Base-by-base conservation (phyloP, 495 filamentous ascomycete species). In the Oleoguttula mirabilis region DNA sequence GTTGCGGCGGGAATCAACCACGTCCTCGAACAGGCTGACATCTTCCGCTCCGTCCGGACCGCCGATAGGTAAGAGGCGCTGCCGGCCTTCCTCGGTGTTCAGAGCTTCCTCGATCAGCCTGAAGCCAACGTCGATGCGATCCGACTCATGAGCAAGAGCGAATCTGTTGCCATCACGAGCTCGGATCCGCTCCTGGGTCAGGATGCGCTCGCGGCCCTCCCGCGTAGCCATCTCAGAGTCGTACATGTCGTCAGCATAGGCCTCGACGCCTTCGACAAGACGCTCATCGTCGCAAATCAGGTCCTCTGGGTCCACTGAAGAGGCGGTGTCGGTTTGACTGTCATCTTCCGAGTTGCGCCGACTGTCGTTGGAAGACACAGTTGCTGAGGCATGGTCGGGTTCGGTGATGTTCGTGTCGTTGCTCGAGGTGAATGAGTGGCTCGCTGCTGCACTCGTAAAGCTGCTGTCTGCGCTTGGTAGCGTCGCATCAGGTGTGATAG, bases 391-490 rank as follows among this genome's bases (percentile, higher is more conserved):
- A 7, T 10, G 27, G 14, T 43, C 32, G 6, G 43, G 17, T 16
- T 52, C 44, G 4, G 25, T 35, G 8, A 21, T 39, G 11, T 2
- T 37, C 1, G 32, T 48, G 23, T 34, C 38, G 10, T 17, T 21
- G 15, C 21, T 37, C 5, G 42, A 36, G 17, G 53, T 59, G 28
- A 68, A 64, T 7, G 67, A 62, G 8, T 68, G 60, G 12, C 67
- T 63, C 3, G 75, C 75, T 3, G 73, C 67, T 0, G 74, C 70
- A 0, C 82, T 86, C 0, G 75, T 73, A 55, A 90, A 94, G 1
- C 84, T 90, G 1, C 83, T 82, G 31, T 81, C 76, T 2, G 73
- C 73, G 54, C 83, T 93, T 1, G 84, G 85, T 7, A 85, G 70
- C 36, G 77, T 80, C 7, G 77, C 74, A 58, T 93, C 87, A 3